Conservation (phyloP, 2,329 filamentous ascomycete genomes). For the Saccharata proteae region DNA sequence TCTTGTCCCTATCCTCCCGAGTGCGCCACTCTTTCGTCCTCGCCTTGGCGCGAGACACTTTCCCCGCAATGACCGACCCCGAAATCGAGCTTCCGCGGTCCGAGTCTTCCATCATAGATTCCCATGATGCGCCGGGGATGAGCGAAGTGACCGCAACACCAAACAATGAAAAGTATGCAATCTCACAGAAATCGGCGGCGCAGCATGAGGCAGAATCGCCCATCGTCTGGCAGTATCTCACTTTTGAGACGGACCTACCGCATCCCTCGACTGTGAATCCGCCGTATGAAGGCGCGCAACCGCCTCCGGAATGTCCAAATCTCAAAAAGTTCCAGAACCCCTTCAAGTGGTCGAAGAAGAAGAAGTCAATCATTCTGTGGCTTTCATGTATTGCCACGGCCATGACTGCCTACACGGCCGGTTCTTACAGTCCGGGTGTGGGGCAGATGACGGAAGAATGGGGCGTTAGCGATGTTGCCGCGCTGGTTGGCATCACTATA, state of each 20-base stretch:
- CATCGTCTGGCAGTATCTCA: slow-evolving; percentile 49
- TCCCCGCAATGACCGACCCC: slow-evolving; percentile 22
- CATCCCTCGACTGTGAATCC: slow-evolving; percentile 26
- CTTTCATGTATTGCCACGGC: slow-evolving; percentile 67
- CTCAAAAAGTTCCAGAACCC: slow-evolving; percentile 57
- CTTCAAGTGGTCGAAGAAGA: slow-evolving; percentile 55
- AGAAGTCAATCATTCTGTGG: slow-evolving; percentile 59
- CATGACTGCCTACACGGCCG: slow-evolving; percentile 69
- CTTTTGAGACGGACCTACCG: slow-evolving; percentile 48
- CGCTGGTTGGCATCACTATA: slow-evolving; percentile 64
- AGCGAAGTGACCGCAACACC: no score
- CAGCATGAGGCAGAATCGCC: background rate
- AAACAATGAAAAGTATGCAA: background rate
- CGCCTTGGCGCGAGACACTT: slow-evolving; percentile 2
- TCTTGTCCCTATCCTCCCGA: no score
- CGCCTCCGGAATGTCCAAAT: slow-evolving; percentile 49
- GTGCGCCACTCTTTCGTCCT: slow-evolving; percentile 10
- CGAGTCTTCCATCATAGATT: slow-evolving; percentile 10
- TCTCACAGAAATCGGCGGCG: background rate
- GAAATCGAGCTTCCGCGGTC: slow-evolving; percentile 22
- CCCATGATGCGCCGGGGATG: slow-evolving; percentile 8
- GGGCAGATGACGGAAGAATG: slow-evolving; percentile 55
- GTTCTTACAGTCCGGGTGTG: slow-evolving; percentile 62
- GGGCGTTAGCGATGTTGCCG: slow-evolving; percentile 50
- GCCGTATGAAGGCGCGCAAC: slow-evolving; percentile 19